Conservation (phyloP, 2,329 filamentous ascomycete genomes). For the Diplodia sapinea region DNA sequence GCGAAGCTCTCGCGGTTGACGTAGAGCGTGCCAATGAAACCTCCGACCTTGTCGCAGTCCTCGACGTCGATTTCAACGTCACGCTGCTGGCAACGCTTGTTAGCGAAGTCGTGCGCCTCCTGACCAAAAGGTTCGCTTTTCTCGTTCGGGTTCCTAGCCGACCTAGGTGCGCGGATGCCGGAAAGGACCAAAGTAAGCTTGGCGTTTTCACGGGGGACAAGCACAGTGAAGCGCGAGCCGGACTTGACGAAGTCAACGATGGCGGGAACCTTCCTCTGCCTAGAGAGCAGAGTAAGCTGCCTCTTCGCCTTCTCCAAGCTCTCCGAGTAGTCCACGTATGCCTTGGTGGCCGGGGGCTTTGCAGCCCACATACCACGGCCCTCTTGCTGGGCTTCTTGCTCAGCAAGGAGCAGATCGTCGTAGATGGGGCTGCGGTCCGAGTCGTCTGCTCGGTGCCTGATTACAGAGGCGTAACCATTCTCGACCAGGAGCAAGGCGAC, state of each 20-base stretch:
- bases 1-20: conserved; percentile 95
- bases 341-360: conserved; percentile 82
- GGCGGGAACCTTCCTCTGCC: conserved; percentile 90
- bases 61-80: conserved; percentile 96
- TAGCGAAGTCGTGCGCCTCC: conserved; percentile 91
- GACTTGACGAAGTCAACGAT: conserved; percentile 98
- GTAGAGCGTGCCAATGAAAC: conserved; percentile 94
- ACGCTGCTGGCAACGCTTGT: conserved; percentile 85
- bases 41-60: conserved; percentile 93
- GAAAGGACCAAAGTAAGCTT: conserved; percentile 95
- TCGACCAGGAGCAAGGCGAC: conserved; percentile 85
- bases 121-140: conserved; percentile 91
- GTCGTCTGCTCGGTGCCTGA: conserved; percentile 93
- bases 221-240: conserved; percentile 89
- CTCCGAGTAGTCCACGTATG: conserved; percentile 89
- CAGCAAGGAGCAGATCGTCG: conserved; percentile 81
- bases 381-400: conserved; percentile 81
- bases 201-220: conserved; percentile 89
- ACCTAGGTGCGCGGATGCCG: conserved; percentile 87
- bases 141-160: conserved; percentile 79
- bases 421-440: conserved; percentile 93
- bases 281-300: conserved; percentile 82
- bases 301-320: conserved; percentile 94
- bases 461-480: conserved; percentile 90
- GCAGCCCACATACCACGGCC: conserved; percentile 95